These are phyloP conservation scores for Neoboletus subvelutipes DNA, from an alignment of 768 basidiomycete genomes.

Conservation along the genomic window DNA sequence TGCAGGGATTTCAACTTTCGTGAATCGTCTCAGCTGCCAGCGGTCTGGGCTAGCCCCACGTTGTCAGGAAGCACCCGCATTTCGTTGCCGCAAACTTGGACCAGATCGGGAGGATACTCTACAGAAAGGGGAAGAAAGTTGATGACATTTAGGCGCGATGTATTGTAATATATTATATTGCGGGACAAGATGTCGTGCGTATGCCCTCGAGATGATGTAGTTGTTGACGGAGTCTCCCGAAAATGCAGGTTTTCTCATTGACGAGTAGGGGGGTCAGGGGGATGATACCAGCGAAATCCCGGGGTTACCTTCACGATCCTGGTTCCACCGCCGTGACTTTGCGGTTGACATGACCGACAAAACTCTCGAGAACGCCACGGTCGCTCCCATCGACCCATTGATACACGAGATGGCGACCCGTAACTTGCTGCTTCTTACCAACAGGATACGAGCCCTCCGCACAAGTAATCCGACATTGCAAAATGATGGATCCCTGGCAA, in stretches of 20 bases:
- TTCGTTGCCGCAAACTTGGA: too few species aligned
- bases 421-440: constrained; percentile 8
- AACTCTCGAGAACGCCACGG: constrained; percentile 59
- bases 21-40: too few species aligned
- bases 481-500: constrained; percentile 7
- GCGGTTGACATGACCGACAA: constrained; percentile 61
- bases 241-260: neutral
- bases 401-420: constrained; percentile 35
- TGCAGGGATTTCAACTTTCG: too few species aligned
- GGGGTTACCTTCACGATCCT: neutral
- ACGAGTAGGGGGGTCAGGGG: too few species aligned
- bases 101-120: too few species aligned
- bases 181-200: neutral
- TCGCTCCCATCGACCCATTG: constrained; percentile 66
- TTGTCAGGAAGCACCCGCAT: too few species aligned
- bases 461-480: constrained; percentile 29
- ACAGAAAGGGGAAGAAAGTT: too few species aligned
- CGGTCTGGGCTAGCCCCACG: too few species aligned
- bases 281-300: too few species aligned
- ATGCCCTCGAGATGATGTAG: neutral
- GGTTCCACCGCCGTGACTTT: constrained; percentile 34
- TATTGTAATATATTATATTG: neutral
- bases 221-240: neutral
- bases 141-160: neutral
- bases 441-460: constrained; percentile 11